A percentile compares a stretch with the other conserved stretches of the same genome.
phyloP scores from a whole-genome alignment of 2,329 filamentous ascomycete genomes.

The Aspergillus sp. region DNA sequence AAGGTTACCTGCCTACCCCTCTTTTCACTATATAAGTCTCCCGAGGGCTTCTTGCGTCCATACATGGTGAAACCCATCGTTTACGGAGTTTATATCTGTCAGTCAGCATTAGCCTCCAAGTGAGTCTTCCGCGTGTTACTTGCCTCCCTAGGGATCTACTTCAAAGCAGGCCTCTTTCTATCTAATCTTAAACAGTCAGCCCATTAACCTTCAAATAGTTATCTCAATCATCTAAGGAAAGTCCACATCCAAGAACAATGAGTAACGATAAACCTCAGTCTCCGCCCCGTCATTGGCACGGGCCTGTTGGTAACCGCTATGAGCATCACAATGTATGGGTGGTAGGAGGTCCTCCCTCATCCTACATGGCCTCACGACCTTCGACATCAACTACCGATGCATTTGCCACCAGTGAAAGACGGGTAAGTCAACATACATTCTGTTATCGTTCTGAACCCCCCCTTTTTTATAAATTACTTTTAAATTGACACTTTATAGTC shows the following conservation, averaged over 20 bases:
- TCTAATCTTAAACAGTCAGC: not conserved
- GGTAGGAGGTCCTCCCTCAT: slow-evolving; percentile 25
- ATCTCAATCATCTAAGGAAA: not conserved
- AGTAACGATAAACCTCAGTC: slow-evolving; percentile 13
- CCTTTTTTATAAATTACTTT: not conserved
- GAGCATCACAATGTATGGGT: slow-evolving; percentile 40
- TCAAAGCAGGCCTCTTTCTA: not conserved
- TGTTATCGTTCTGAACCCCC: not conserved
- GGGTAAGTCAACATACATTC: slow-evolving; percentile 23
- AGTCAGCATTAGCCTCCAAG: not conserved
- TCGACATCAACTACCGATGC: slow-evolving; percentile 21
- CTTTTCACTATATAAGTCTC: slow-evolving; percentile 6
- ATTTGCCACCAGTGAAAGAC: slow-evolving; percentile 25
- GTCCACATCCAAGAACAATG: not conserved
- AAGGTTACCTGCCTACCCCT: slow-evolving; percentile 15
- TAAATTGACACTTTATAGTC: slow-evolving; percentile 17
- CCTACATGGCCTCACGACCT: slow-evolving; percentile 22
- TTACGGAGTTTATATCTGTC: not conserved
- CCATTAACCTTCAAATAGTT: not conserved
- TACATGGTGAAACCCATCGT: not conserved
- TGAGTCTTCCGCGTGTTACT: not conserved
- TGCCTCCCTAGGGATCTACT: not conserved
- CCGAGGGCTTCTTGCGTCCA: not conserved
- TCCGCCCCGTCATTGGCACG: slow-evolving; percentile 36
- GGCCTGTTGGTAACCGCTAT: slow-evolving; percentile 32